Evolutionary conservation across 441 rosid genomes (phyloP).

Genomic region (Pelargonium myrrhifolium): DNA sequence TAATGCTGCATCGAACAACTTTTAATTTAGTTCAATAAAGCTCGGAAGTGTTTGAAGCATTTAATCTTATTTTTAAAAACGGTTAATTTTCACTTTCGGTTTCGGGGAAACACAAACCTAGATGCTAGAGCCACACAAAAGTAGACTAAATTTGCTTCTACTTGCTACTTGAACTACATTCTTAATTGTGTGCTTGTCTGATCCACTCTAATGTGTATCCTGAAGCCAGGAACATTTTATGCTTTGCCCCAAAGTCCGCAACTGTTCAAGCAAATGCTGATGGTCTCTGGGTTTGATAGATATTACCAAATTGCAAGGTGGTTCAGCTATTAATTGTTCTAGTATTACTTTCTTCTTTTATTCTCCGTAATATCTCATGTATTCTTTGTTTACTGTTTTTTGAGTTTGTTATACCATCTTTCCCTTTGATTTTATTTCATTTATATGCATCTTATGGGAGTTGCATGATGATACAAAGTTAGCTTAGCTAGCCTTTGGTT

Average conservation of each 20-base stretch:
- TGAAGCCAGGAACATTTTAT: slow-evolving; percentile 97
- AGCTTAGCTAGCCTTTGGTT: too few species aligned
- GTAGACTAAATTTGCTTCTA: background rate
- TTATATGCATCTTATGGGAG: too few species aligned
- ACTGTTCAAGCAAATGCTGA: slow-evolving; percentile 91
- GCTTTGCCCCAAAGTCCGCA: slow-evolving; percentile 98
- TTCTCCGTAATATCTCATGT: background rate
- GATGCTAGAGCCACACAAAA: too few species aligned
- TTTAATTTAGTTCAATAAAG: background rate
- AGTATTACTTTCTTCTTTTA: background rate
- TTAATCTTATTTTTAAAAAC: too few species aligned
- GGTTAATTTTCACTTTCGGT: too few species aligned
- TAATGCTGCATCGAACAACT: background rate
- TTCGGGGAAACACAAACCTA: too few species aligned
- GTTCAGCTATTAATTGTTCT: slow-evolving; percentile 8
- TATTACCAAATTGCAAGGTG: slow-evolving; percentile 98
- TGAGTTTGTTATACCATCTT: background rate
- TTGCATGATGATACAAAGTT: too few species aligned
- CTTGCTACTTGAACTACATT: slow-evolving; percentile 16
- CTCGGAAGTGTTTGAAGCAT: too few species aligned
- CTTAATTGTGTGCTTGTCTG: slow-evolving; percentile 25
- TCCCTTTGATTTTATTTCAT: too few species aligned
- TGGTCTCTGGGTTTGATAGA: slow-evolving; percentile 96
- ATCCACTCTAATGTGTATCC: slow-evolving; percentile 38
- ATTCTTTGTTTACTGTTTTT: background rate